phyloP scores from a whole-genome alignment of 2,329 filamentous ascomycete genomes.

The Botryotinia calthae region DNA sequence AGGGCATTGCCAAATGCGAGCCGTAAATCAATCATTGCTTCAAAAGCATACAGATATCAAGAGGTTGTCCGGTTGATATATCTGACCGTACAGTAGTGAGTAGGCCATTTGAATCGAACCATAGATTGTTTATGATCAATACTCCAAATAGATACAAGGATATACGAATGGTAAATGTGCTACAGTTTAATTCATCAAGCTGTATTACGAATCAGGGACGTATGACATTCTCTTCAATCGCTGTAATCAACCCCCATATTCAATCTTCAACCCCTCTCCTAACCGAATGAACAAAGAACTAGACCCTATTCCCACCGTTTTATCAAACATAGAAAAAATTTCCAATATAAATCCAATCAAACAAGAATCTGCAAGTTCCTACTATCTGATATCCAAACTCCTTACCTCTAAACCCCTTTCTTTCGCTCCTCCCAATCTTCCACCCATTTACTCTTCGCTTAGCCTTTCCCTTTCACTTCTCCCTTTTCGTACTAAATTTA shows the following conservation, averaged over 20 bases:
- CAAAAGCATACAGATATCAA: not conserved
- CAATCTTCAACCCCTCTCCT: too few relatives aligned
- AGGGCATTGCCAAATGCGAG: not conserved
- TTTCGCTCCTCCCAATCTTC: not conserved
- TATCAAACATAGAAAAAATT: not conserved
- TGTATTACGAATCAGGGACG: not conserved
- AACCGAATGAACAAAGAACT: not conserved
- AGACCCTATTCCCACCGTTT: accelerated
- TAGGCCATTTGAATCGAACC: not conserved
- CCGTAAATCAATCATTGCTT: not conserved
- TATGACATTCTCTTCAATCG: not conserved
- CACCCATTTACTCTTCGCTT: not conserved
- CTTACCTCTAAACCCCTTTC: not conserved
- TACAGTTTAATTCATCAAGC: not conserved
- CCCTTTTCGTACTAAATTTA: too few relatives aligned
- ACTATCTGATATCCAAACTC: not conserved
- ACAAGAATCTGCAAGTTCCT: accelerated
- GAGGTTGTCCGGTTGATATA: not conserved
- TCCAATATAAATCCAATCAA: not conserved
- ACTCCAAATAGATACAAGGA: not conserved
- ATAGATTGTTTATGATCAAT: not conserved
- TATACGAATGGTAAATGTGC: accelerated
- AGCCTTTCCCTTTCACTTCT: not conserved
- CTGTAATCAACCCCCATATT: too few relatives aligned
- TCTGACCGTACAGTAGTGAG: not conserved